Percentiles rank a stretch among this genome's conserved stretches.
These are phyloP conservation scores for Hericium erinaceus DNA, from an alignment of 768 basidiomycete genomes.

Conservation along the genomic window DNA sequence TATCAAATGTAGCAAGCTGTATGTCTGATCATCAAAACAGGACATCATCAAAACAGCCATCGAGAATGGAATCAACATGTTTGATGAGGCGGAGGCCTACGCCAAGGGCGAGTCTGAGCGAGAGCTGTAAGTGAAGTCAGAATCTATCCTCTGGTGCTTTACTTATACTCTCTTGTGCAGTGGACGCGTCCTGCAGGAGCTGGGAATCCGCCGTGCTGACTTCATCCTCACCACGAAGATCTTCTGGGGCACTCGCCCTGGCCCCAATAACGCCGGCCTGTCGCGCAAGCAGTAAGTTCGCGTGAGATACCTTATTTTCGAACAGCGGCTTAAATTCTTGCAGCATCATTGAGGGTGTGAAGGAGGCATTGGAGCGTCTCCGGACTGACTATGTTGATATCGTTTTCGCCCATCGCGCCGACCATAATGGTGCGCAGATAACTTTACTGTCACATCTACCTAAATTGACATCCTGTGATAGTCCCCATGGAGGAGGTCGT, in stretches of 20 bases:
- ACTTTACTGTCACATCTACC: background rate
- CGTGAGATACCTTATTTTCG: background rate
- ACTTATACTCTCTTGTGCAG: constrained; percentile 11
- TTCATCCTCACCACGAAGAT: constrained; percentile 48
- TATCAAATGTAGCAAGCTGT: too few species aligned
- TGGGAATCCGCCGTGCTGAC: constrained; percentile 39
- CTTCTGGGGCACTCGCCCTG: constrained; percentile 44
- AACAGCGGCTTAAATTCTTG: background rate
- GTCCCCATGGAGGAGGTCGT: constrained; percentile 47
- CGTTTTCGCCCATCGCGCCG: constrained; percentile 41
- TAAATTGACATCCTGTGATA: constrained; percentile 1
- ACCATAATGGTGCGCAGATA: constrained; percentile 22
- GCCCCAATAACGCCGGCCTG: constrained; percentile 31
- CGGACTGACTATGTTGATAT: constrained; percentile 47
- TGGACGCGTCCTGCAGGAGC: constrained; percentile 47
- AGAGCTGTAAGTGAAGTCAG: constrained; percentile 34
- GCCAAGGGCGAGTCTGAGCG: constrained; percentile 38
- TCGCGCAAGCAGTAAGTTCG: constrained; percentile 23
- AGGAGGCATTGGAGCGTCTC: constrained; percentile 39
- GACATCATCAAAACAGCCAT: constrained; percentile 48
- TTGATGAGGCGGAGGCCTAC: constrained; percentile 39
- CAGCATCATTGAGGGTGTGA: constrained; percentile 46
- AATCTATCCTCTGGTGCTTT: background rate
- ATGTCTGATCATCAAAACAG: constrained; percentile 9
- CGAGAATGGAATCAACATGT: constrained; percentile 43